Evolutionary conservation across 2,329 filamentous ascomycete species (phyloP), one percentile per base, ranked within the genome.

Genomic region (Neurospora sp.): DNA sequence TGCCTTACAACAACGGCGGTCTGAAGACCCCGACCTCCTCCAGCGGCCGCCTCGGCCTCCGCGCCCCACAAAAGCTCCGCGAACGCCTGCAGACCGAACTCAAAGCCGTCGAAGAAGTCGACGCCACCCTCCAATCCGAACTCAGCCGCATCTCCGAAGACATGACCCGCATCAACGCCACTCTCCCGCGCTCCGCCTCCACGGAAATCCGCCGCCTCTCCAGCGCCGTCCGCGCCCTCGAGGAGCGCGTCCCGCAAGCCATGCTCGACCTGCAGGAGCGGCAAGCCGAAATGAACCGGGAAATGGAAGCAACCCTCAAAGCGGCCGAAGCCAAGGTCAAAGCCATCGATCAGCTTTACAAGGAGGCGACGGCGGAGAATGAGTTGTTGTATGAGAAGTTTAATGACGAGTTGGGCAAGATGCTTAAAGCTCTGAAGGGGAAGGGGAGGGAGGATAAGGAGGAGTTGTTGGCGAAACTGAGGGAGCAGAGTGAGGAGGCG

Each of bases 331-430:
- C 86, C 71, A 94, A 96, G 75, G 89, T 90, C 71, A 91, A 89
- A 75, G 91, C 91, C 52, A 88, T 97, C 68, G 94, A 97, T 78
- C 92, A 96, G 80, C 83, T 97, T 68, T 97, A 96, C 81, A 91
- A 92, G 73, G 93, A 97, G 77, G 88, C 90, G 17, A 93, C 89
- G 75, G 92, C 92, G 0, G 95, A 98, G 82, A 98, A 97, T 75
- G 94, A 97, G 81, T 87, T 95, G 38, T 84, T 98, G 69, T 97
- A 97, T 79, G 91, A 95, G 74, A 90, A 90, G 71, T 97, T 97
- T 83, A 97, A 97, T 76, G 87, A 89, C n/a, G 95, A 97, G 81
- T 82, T 98, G 66, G 91, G 88, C 75, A 93, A 91, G 82, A 92
- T 97, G 71, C 85, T 93, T 62, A 91, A 88, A 78, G 92, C 90